Percentiles rank a stretch among this genome's conserved stretches.
Evolutionary conservation across 2,329 filamentous ascomycete genomes (phyloP).

Genomic region (Colletotrichum acutatum): DNA sequence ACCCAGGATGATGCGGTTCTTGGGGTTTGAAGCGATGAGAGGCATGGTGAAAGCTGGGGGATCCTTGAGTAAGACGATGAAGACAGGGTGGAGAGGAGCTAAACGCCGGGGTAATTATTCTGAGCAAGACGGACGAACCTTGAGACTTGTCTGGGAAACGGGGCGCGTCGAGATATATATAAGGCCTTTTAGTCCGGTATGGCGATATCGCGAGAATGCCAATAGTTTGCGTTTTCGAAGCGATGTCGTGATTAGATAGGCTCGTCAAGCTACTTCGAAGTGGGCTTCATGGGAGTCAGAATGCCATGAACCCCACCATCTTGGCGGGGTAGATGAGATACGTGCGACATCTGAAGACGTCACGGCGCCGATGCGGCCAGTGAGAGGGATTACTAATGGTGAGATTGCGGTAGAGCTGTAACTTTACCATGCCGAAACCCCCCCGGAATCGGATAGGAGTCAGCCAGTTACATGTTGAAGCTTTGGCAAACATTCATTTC

Average conservation of each 20-base stretch:
- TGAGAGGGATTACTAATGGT: conserved; percentile 12
- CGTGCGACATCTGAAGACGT: conserved; percentile 23
- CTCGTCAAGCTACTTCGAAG: conserved; percentile 5
- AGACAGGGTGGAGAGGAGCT: conserved; percentile 1
- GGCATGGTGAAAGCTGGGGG: conserved; percentile 52
- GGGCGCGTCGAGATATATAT: background rate
- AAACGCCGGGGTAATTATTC: background rate
- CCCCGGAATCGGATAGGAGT: background rate
- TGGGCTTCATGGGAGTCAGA: conserved; percentile 2
- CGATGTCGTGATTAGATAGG: conserved; percentile 32
- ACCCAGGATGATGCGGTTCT: conserved; percentile 81
- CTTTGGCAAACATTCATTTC: background rate
- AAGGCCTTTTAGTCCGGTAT: background rate
- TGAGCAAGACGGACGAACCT: background rate
- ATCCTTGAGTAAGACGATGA: conserved; percentile 10
- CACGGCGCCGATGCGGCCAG: conserved; percentile 2
- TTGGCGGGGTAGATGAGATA: conserved; percentile 25
- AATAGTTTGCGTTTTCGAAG: background rate
- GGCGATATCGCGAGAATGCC: background rate
- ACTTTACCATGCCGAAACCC: background rate
- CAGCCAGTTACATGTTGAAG: background rate
- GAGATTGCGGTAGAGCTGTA: background rate
- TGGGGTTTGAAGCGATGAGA: conserved; percentile 56
- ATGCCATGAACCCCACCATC: conserved; percentile 21
- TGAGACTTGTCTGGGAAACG: too few species aligned